A percentile compares a stretch with the other conserved stretches of the same genome.
These are phyloP conservation scores for Alternaria sp. DNA, from an alignment of 2,329 filamentous ascomycete genomes.

Conservation along the genomic window DNA sequence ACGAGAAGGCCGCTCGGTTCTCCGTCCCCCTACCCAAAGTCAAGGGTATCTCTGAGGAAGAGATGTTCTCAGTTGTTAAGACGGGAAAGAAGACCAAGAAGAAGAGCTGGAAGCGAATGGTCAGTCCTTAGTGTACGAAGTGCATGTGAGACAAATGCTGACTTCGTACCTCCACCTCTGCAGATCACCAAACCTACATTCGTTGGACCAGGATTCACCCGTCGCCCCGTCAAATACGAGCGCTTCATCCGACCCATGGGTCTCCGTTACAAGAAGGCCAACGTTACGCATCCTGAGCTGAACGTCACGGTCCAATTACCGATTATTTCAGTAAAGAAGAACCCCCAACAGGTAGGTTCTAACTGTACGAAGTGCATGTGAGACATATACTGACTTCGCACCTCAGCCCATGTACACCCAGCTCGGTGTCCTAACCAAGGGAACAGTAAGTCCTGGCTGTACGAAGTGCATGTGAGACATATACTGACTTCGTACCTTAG, in stretches of 20 bases:
- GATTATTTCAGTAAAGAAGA: conserved; percentile 74
- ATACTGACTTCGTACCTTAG: too few relatives aligned
- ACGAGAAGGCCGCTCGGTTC: conserved; percentile 90
- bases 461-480: too few relatives aligned
- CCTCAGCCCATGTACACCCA: conserved; percentile 82
- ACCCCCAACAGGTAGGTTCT: conserved; percentile 67
- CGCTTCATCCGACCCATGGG: conserved; percentile 60
- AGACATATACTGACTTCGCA: neutral
- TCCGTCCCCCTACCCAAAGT: conserved; percentile 93
- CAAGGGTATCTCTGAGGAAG: conserved; percentile 89
- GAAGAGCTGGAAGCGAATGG: conserved; percentile 77
- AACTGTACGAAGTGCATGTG: neutral
- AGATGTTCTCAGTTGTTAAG: conserved; percentile 95
- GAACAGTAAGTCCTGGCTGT: conserved; percentile 16
- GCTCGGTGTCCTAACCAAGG: conserved; percentile 73
- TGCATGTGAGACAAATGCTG: too few relatives aligned
- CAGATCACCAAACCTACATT: conserved; percentile 81
- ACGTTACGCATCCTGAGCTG: conserved; percentile 76
- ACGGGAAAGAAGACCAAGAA: conserved; percentile 86
- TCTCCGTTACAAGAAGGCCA: conserved; percentile 79
- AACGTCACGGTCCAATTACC: conserved; percentile 84
- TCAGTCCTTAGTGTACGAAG: too few relatives aligned
- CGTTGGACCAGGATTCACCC: conserved; percentile 88
- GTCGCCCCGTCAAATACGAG: conserved; percentile 79
- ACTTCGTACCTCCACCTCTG: too few relatives aligned